Base-by-base conservation (phyloP, 306 rosid genomes). In the Quercus agrifolia region DNA sequence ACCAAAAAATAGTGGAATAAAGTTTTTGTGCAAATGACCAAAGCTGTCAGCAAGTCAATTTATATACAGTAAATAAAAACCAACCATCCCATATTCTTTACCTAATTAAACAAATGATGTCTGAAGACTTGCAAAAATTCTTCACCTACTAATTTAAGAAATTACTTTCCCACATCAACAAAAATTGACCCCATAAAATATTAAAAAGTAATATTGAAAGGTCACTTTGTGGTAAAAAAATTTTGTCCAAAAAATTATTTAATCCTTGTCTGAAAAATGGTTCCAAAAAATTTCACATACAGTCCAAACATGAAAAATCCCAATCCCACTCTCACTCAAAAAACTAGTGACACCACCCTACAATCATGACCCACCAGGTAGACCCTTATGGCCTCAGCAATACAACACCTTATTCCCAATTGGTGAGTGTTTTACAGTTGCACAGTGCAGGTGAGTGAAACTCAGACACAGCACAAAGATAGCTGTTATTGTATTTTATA, bases 101-200 rank as follows among this genome's bases (percentile, higher is more conserved):
- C 79, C 80, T 73, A 70, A 82, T 83, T 77, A 78, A 83, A 83
- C 73, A 80, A 80, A 55, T 46, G 74, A 46, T 51, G 41, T 33
- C 51, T 25, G 54, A 73, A 17, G 59, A 74, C 61, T 23, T 2
- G 41, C 54, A 10, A 66, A 62, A 73, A 71, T 75, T 78, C 85
- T 72, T 78, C 78, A 86, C 90, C 87, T 81, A 86, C 83, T 86
- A 73, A 78, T 59, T 64, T 86, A 68, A 81, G 57, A 75, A 62
- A 61, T 74, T 71, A 76, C 73, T 56, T 54, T 68, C 70, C 71
- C 57, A 8, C 49, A 67, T 57, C 86, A 83, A 83, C 82, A 67
- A 74, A 74, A 49, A 72, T 80, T 80, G 85, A 80, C 82, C 46
- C 81, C 59, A 27, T 14, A 11, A n/a, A 18, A 6, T 31, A 64